These are phyloP conservation scores for Solanum clarkiae DNA, from an alignment of 257 asterid species.

Conservation along the genomic window DNA sequence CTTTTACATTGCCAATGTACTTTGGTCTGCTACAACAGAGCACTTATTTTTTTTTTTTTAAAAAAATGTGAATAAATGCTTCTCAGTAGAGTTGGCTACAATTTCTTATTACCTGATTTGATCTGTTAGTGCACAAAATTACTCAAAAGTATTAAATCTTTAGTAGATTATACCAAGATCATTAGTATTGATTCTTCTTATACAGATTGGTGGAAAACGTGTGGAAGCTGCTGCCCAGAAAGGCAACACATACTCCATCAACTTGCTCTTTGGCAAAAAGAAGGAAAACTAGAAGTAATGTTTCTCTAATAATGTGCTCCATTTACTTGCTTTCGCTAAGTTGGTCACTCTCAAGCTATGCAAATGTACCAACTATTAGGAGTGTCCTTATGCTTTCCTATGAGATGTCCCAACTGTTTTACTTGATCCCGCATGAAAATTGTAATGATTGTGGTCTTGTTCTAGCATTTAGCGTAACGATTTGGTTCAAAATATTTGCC, in stretches of 20 bases:
- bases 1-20: background rate
- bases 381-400: background rate
- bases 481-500: background rate
- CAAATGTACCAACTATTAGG: background rate
- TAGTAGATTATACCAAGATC: background rate
- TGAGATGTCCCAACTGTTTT: background rate
- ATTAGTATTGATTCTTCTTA: background rate
- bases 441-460: background rate
- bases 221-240: constrained; percentile 68
- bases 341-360: background rate
- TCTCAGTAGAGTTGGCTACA: background rate
- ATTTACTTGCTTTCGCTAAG: background rate
- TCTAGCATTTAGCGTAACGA: background rate
- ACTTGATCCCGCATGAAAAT: background rate
- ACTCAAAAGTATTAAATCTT: background rate
- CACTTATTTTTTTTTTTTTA: background rate
- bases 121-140: background rate
- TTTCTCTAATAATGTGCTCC: background rate
- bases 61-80: background rate
- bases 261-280: constrained; percentile 60
- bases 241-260: constrained; percentile 70
- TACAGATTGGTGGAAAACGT: constrained; percentile 73
- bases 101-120: background rate
- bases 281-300: constrained; percentile 24
- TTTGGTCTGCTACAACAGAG: background rate